Percentiles rank a stretch among this genome's conserved stretches.
These are phyloP conservation scores for Ustilago loliicola DNA, from an alignment of 1,284 basidiomycete genomes.

Conservation along the genomic window DNA sequence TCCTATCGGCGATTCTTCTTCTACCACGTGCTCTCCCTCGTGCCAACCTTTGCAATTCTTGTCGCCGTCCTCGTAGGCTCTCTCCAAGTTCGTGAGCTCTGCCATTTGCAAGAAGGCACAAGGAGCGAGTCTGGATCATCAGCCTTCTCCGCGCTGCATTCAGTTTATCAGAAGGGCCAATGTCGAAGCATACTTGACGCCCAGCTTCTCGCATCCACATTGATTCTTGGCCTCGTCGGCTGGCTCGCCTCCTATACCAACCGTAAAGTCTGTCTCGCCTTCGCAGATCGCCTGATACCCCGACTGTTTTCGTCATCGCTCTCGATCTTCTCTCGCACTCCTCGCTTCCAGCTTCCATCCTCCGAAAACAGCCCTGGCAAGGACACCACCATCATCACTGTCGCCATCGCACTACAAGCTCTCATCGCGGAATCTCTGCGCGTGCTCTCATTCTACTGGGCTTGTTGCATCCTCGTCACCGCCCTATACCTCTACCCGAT, in stretches of 20 bases:
- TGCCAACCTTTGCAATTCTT: conserved; percentile 33
- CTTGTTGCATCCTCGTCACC: conserved; percentile 49
- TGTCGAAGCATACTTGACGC: conserved; percentile 41
- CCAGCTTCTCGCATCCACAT: conserved; percentile 34
- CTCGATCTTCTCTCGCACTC: conserved; percentile 26
- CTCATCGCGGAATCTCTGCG: conserved; percentile 41
- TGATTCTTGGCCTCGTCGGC: conserved; percentile 38
- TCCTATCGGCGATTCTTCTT: conserved; percentile 40
- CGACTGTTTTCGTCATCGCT: conserved; percentile 29
- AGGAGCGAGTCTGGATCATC: neutral
- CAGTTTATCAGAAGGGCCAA: conserved; percentile 31
- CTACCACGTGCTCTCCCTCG: conserved; percentile 25
- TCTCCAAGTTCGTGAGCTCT: conserved; percentile 30
- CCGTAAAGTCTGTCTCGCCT: conserved; percentile 40
- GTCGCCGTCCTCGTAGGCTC: conserved; percentile 22
- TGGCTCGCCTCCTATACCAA: conserved; percentile 49
- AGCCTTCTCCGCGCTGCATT: conserved; percentile 11
- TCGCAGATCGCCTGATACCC: conserved; percentile 48
- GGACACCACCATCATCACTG: conserved; percentile 31
- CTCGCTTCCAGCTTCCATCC: conserved; percentile 23
- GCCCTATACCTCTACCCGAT: conserved; percentile 48
- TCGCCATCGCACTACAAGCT: conserved; percentile 44
- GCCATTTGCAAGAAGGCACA: conserved; percentile 32
- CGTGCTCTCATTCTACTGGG: conserved; percentile 49
- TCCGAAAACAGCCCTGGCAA: conserved; percentile 18